These are phyloP conservation scores for Globisporangium apiculatum DNA, from an alignment of 352 stramenopile species.

Conservation along the genomic window DNA sequence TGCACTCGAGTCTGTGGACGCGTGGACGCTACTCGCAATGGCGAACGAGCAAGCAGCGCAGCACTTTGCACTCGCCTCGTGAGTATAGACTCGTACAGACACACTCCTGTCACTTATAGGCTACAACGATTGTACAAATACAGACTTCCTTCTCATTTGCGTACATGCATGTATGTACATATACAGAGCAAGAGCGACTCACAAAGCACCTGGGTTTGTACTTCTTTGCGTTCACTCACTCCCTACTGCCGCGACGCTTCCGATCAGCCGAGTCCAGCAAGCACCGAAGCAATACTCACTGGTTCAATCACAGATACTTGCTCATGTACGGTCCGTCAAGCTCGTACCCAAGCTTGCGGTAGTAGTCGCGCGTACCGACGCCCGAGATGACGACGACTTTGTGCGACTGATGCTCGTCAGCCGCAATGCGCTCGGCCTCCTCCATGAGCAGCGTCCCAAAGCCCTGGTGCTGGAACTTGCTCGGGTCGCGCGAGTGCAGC, in stretches of 20 bases:
- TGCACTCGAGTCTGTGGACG: slow-evolving; percentile 5
- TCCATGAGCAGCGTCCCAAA: slow-evolving; percentile 97
- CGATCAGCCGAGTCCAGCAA: too few relatives aligned
- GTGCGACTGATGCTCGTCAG: slow-evolving; percentile 91
- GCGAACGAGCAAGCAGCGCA: slow-evolving; percentile 6
- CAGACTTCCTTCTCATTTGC: neutral
- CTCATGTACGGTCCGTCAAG: slow-evolving; percentile 97
- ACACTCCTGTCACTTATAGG: too few relatives aligned
- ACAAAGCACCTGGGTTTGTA: too few relatives aligned
- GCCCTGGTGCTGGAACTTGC: slow-evolving; percentile 95
- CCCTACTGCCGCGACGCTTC: too few relatives aligned
- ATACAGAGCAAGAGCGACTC: too few relatives aligned
- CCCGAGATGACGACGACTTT: slow-evolving; percentile 97
- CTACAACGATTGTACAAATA: slow-evolving; percentile 5
- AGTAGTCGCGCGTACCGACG: slow-evolving; percentile 96
- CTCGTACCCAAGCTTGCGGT: slow-evolving; percentile 95
- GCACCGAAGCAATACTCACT: too few relatives aligned
- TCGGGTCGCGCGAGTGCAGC: slow-evolving; percentile 90
- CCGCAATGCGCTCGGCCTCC: slow-evolving; percentile 94
- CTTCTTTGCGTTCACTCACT: too few relatives aligned
- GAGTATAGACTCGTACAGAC: too few relatives aligned
- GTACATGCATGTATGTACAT: too few relatives aligned
- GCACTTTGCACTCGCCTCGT: too few relatives aligned
- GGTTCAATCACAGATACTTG: slow-evolving; percentile 67
- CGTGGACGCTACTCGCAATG: slow-evolving; percentile 10